Evolutionary conservation across 73 alveolate genomes (phyloP).

Genomic region (Diophrys appendiculata): DNA sequence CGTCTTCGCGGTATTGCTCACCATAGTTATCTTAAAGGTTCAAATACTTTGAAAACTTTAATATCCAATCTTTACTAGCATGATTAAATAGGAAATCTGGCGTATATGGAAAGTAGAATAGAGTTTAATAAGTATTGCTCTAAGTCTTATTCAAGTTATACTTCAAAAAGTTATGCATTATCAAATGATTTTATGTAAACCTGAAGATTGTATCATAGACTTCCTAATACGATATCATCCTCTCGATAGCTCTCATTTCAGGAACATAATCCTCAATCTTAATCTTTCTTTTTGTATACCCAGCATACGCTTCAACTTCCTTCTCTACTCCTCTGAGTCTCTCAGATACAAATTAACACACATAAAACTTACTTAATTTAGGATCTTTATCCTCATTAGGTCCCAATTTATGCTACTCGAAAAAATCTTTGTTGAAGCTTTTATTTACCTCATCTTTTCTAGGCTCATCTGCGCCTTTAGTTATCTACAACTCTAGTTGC

Average conservation of each 20-base stretch:
- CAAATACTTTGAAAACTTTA: not conserved
- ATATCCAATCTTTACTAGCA: not conserved
- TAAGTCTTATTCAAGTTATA: conserved; percentile 4
- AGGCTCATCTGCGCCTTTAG: conserved; percentile 10
- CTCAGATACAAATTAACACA: not conserved
- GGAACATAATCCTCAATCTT: conserved; percentile 1
- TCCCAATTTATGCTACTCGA: not conserved
- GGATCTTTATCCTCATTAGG: not conserved
- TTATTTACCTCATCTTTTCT: conserved; percentile 4
- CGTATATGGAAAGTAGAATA: conserved; percentile 10
- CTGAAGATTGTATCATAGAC: conserved; percentile 8
- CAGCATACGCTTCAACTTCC: not conserved
- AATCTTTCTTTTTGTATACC: not conserved
- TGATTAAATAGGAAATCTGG: not conserved
- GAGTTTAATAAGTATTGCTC: not conserved
- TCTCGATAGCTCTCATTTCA: conserved; percentile 6
- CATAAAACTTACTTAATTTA: not conserved
- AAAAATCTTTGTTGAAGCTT: not conserved
- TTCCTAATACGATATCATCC: conserved; percentile 8
- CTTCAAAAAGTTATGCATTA: conserved; percentile 6
- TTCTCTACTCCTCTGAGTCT: not conserved
- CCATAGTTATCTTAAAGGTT: conserved; percentile 1
- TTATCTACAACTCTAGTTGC: not conserved
- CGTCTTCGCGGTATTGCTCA: not conserved
- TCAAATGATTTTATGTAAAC: not conserved